phyloP scores from a whole-genome alignment of 441 rosid species.

The Eutrema salsugineum region DNA sequence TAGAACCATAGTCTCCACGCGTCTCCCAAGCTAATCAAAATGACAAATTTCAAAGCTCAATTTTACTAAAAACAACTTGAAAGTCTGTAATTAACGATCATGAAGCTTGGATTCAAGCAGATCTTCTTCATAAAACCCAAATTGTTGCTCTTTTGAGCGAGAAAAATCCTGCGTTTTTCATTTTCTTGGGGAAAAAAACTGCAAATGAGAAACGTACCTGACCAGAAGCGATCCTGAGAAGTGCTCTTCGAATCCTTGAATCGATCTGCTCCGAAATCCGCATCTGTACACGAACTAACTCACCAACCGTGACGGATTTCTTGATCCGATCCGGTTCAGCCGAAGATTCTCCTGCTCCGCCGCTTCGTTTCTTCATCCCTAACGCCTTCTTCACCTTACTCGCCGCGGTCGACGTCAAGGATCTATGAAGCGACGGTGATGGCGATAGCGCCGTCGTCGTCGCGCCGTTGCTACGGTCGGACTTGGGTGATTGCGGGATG shows the following conservation, averaged over 20 bases:
- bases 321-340: conserved; percentile 35
- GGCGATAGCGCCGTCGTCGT: conserved; percentile 27
- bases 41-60: conserved; percentile 1
- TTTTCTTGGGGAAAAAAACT: background rate
- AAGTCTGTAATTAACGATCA: background rate
- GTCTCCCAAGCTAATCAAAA: conserved; percentile 54
- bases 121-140: background rate
- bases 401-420: conserved; percentile 57
- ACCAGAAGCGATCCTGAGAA: conserved; percentile 59
- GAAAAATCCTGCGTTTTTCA: too few species aligned
- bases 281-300: conserved; percentile 63
- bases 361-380: conserved; percentile 51
- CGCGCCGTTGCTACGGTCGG: conserved; percentile 26
- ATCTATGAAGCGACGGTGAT: conserved; percentile 60
- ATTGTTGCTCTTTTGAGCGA: background rate
- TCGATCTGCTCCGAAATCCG: conserved; percentile 56
- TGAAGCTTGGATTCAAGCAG: conserved; percentile 2
- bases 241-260: conserved; percentile 61
- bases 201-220: conserved; percentile 40
- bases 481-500: conserved; percentile 51
- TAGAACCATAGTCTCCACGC: conserved; percentile 57
- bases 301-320: conserved; percentile 53
- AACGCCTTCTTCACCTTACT: conserved; percentile 71
- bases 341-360: conserved; percentile 39
- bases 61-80: background rate